Evolutionary conservation across 345 rosid genomes (phyloP).

Genomic region (Rubroshorea leprosula): DNA sequence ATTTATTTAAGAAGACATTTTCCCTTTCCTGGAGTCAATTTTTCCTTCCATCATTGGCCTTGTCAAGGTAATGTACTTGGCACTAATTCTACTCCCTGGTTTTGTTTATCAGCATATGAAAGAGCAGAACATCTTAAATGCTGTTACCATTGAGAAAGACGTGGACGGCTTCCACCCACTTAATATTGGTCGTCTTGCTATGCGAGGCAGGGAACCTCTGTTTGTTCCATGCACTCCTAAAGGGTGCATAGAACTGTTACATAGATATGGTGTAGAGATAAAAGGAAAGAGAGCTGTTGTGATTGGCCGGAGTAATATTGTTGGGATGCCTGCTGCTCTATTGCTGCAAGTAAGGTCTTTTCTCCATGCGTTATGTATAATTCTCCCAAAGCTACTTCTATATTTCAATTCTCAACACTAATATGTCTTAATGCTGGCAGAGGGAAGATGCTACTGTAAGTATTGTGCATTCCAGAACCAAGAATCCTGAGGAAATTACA

Average conservation of each 20-base stretch:
- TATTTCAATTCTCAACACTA: neutral
- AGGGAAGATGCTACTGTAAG: slow-evolving; percentile 79
- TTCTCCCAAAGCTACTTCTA: neutral
- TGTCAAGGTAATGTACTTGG: neutral
- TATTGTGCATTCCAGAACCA: slow-evolving; percentile 73
- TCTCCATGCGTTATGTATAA: slow-evolving; percentile 4
- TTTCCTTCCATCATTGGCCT: neutral
- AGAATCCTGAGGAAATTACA: slow-evolving; percentile 64
- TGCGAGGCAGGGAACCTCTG: slow-evolving; percentile 79
- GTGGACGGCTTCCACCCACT: slow-evolving; percentile 89
- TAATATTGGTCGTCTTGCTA: slow-evolving; percentile 80
- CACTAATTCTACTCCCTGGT: neutral
- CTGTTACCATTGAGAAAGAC: slow-evolving; percentile 74
- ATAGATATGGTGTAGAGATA: slow-evolving; percentile 57
- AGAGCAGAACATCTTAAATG: slow-evolving; percentile 67
- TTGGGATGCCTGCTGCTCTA: slow-evolving; percentile 94
- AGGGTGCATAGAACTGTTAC: slow-evolving; percentile 84
- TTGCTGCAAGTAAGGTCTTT: slow-evolving; percentile 55
- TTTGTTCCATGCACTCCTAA: slow-evolving; percentile 88
- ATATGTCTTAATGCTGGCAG: slow-evolving; percentile 25
- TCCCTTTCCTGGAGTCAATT: no score
- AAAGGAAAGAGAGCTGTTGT: slow-evolving; percentile 86
- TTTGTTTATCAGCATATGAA: slow-evolving; percentile 58
- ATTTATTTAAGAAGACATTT: neutral
- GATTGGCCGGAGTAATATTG: slow-evolving; percentile 87